Evolutionary conservation across 2,329 filamentous ascomycete genomes (phyloP).

Genomic region (Exophiala dermatitidis): DNA sequence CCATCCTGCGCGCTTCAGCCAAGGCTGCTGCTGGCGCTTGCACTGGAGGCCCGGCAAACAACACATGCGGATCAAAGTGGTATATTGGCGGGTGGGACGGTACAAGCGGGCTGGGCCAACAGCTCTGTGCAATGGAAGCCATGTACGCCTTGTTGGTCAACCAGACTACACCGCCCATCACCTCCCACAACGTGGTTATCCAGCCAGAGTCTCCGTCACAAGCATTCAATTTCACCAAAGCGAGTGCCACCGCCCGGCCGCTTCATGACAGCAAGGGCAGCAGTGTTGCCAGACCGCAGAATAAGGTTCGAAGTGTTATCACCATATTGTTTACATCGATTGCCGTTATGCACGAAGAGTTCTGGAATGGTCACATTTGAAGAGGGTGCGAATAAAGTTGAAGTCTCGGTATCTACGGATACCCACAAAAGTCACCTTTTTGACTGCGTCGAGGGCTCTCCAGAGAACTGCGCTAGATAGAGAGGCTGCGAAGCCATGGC

Average conservation of each 20-base stretch:
- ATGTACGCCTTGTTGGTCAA: slow-evolving; percentile 34
- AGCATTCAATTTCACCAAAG: slow-evolving; percentile 8
- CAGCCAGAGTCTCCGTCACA: slow-evolving; percentile 6
- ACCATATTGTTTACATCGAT: slow-evolving; percentile 7
- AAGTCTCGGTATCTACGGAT: too few species aligned
- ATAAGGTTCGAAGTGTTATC: slow-evolving; percentile 11
- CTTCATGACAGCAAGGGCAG: slow-evolving; percentile 14
- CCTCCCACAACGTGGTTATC: slow-evolving; percentile 13
- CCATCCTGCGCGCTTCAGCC: slow-evolving; percentile 53
- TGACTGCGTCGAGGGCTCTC: too few species aligned
- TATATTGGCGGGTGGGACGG: slow-evolving; percentile 48
- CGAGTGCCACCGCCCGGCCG: slow-evolving; percentile 12
- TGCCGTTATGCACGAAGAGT: not conserved
- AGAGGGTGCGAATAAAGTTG: not conserved
- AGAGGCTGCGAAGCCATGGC: too few species aligned
- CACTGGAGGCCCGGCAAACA: slow-evolving; percentile 50
- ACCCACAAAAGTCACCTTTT: too few species aligned
- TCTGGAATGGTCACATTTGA: not conserved
- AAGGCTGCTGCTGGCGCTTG: slow-evolving; percentile 54
- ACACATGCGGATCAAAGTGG: slow-evolving; percentile 61
- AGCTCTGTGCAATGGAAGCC: slow-evolving; percentile 60
- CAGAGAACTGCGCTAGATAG: too few species aligned
- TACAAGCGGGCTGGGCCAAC: slow-evolving; percentile 57
- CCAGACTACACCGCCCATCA: slow-evolving; percentile 21
- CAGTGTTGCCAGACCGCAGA: slow-evolving; percentile 3